Evolutionary conservation across 768 basidiomycete genomes (phyloP), one percentile per base, ranked within the genome.

Genomic region (Mycena sanguinolenta): DNA sequence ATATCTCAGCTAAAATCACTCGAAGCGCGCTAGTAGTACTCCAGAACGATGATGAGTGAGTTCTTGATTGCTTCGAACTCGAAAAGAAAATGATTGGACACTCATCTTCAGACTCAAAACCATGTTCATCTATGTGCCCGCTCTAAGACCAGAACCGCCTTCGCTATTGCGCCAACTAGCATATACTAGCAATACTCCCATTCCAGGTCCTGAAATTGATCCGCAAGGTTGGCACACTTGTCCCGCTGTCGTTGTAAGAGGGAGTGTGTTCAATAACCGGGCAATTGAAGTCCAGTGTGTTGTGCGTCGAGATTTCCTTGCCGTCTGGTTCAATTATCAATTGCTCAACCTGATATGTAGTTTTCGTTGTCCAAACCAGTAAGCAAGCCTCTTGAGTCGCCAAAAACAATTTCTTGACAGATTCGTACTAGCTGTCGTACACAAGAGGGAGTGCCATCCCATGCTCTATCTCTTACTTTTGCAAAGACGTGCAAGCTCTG

Each of bases 201-300:
- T 88, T 23, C 85, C 84, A 39, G 83, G 84, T 4, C 86, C 87
- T 13, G 78, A 81, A 21, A 75, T 78, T n/a, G 88, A 89, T 69
- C 84, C 84, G 6, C 84, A 86, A 67, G 87, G 88, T 16, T 89
- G 88, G 88, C 82, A 86, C 68, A 80, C 80, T 27, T 75, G 84
- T 8, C 75, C 81, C 12, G 77, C 83, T 30, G 81, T 85, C 14
- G 71, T 77, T 14, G 78, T 82, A 53, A 81, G 82, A 50, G 86
- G 84, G 4, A 75, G 76, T 2, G 79, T 87, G 76, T 83, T 81
- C 73, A 82, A 82, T 52, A 75, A 79, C 42, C 80, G 81, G 13
- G 73, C 79, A 44, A 79, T 81, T 17, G 83, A 86, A 55, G 80
- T 83, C 14, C 81, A 80, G 67, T 85, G 84, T 74, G 81, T 77